A percentile compares a stretch with the other conserved stretches of the same genome.
Conservation (phyloP, 148 eudicot genomes). For the Chenopodium formosanum region DNA sequence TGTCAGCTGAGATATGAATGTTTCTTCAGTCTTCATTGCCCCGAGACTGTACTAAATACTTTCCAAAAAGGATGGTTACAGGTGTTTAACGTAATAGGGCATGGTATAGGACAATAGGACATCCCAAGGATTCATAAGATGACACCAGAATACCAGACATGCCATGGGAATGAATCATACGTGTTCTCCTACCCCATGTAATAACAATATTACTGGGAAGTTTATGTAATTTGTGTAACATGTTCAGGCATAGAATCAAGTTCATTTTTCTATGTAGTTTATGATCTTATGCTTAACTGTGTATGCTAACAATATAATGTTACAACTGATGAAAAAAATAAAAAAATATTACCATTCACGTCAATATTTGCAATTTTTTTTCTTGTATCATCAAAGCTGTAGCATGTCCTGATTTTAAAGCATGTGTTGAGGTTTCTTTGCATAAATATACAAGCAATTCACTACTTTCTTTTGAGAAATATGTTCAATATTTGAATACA, state of each 20-base stretch:
- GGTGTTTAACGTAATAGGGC: background rate
- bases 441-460: no score
- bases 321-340: background rate
- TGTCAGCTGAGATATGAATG: background rate
- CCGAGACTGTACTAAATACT: background rate
- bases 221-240: background rate
- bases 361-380: no score
- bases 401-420: no score
- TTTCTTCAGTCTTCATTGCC: background rate
- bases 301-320: background rate
- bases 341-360: no score
- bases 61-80: background rate
- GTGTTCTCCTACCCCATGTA: background rate
- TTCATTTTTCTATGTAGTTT: background rate
- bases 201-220: background rate
- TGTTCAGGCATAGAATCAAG: background rate
- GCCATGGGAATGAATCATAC: background rate
- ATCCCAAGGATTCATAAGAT: background rate
- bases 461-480: no score
- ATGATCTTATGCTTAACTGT: background rate
- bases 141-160: background rate
- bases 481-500: no score
- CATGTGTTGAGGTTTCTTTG: no score
- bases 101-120: background rate
- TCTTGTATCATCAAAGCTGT: no score